Evolutionary conservation across 257 asterid genomes (phyloP).

Genomic region (Solanum ossicruentum): DNA sequence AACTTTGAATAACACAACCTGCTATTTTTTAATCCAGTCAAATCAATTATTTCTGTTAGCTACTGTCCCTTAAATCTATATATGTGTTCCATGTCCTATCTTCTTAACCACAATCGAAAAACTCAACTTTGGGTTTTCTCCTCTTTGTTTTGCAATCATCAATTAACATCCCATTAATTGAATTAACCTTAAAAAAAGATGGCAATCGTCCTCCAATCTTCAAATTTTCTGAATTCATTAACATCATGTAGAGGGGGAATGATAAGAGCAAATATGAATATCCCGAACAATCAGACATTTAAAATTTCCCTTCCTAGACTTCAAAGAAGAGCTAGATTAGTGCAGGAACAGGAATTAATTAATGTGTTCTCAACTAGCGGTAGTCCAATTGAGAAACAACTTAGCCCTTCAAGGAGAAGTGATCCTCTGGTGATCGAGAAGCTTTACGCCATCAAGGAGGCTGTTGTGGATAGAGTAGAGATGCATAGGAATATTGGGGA

Average conservation of each 20-base stretch:
- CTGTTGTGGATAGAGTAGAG: conserved; percentile 46
- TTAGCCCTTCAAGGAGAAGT: not conserved
- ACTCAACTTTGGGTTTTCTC: not conserved
- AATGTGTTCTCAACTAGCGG: not conserved
- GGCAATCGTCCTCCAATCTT: not conserved
- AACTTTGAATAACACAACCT: not conserved
- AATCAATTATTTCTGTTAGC: not conserved
- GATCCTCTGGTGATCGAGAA: conserved; percentile 22
- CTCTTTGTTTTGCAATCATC: not conserved
- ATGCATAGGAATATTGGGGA: conserved; percentile 50
- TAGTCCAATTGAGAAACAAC: not conserved
- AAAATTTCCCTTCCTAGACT: not conserved
- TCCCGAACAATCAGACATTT: not conserved
- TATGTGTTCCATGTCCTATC: not conserved
- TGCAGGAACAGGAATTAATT: not conserved
- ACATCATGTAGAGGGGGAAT: not conserved
- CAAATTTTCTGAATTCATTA: not conserved
- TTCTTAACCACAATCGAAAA: not conserved
- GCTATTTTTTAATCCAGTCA: not conserved
- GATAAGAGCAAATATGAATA: not conserved
- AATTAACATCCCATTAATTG: not conserved
- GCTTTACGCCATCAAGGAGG: conserved; percentile 41
- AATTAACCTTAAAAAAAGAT: not conserved
- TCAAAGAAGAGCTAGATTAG: not conserved
- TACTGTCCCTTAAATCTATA: not conserved